A percentile compares a stretch with the other conserved stretches of the same genome.
Evolutionary conservation across 1,284 basidiomycete species (phyloP).

Genomic region (Trametes polyzona): DNA sequence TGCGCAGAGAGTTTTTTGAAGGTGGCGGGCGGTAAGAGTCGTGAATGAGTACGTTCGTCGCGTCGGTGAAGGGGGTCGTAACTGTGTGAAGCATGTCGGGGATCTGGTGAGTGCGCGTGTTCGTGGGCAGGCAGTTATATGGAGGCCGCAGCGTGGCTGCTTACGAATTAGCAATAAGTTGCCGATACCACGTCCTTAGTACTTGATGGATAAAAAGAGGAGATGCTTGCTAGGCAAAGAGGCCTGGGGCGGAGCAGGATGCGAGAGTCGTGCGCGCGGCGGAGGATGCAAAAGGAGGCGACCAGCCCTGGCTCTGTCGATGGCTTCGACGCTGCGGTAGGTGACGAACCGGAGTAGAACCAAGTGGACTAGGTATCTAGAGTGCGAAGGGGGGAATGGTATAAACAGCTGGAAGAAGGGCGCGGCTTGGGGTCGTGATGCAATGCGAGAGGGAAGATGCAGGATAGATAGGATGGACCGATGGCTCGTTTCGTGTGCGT

Average conservation of each 20-base stretch:
- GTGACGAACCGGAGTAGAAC: conserved; percentile 21
- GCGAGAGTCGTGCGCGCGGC: conserved; percentile 31
- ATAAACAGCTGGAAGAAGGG: conserved; percentile 56
- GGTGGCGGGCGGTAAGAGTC: conserved; percentile 34
- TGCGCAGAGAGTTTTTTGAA: conserved; percentile 36
- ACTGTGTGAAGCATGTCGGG: conserved; percentile 58
- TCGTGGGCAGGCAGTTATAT: conserved; percentile 24
- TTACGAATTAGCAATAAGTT: conserved; percentile 67
- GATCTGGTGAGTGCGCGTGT: conserved; percentile 41
- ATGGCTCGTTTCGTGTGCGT: conserved; percentile 10
- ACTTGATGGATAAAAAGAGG: conserved; percentile 52
- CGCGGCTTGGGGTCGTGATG: conserved; percentile 54
- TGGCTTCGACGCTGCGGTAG: conserved; percentile 16
- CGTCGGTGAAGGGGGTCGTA: conserved; percentile 51
- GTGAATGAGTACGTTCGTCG: conserved; percentile 43
- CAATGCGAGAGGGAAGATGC: conserved; percentile 26
- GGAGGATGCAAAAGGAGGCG: conserved; percentile 20
- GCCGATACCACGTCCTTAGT: conserved; percentile 48
- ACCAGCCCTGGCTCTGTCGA: conserved; percentile 25
- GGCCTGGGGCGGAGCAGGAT: conserved; percentile 23
- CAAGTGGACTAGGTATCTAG: conserved; percentile 41
- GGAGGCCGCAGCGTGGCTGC: conserved; percentile 28
- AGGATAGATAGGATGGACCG: conserved; percentile 37
- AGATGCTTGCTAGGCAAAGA: conserved; percentile 50
- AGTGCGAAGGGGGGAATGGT: conserved; percentile 54